phyloP scores from a whole-genome alignment of 441 rosid genomes.

The Pelargonium australe region DNA sequence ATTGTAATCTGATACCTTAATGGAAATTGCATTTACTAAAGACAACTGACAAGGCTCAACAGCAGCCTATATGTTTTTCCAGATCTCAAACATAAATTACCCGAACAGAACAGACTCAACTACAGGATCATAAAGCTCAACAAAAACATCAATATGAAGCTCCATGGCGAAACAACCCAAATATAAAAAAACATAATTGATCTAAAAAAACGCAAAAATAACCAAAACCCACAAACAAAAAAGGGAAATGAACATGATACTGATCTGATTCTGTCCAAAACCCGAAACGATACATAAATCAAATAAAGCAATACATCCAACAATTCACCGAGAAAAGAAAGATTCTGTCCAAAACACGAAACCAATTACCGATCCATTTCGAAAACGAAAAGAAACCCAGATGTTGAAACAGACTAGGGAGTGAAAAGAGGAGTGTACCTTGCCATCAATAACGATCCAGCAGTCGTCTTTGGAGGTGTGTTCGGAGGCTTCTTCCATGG shows the following conservation, averaged over 20 bases:
- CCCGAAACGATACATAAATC: too few relatives aligned
- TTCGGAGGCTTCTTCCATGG: slow-evolving; percentile 68
- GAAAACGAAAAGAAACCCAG: neutral
- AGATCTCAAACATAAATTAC: neutral
- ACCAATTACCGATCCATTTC: neutral
- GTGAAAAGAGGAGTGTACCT: slow-evolving; percentile 32
- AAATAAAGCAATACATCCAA: too few relatives aligned
- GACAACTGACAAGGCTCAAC: neutral
- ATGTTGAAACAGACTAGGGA: neutral
- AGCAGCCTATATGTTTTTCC: neutral
- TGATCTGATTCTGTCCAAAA: neutral
- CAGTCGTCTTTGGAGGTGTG: slow-evolving; percentile 72
- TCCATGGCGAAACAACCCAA: neutral
- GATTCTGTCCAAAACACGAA: neutral
- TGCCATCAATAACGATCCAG: slow-evolving; percentile 82
- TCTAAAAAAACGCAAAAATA: neutral
- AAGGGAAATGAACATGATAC: neutral
- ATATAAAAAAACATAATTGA: neutral
- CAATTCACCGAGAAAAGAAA: too few relatives aligned
- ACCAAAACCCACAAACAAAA: slow-evolving; percentile 1
- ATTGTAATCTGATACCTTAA: neutral
- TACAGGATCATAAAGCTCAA: neutral
- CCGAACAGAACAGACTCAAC: neutral
- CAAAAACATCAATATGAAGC: too few relatives aligned
- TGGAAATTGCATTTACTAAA: neutral